A percentile compares a stretch with the other conserved stretches of the same genome.
These are phyloP conservation scores for Colletotrichum viniferum DNA, from an alignment of 2,329 filamentous ascomycete genomes.

Conservation along the genomic window DNA sequence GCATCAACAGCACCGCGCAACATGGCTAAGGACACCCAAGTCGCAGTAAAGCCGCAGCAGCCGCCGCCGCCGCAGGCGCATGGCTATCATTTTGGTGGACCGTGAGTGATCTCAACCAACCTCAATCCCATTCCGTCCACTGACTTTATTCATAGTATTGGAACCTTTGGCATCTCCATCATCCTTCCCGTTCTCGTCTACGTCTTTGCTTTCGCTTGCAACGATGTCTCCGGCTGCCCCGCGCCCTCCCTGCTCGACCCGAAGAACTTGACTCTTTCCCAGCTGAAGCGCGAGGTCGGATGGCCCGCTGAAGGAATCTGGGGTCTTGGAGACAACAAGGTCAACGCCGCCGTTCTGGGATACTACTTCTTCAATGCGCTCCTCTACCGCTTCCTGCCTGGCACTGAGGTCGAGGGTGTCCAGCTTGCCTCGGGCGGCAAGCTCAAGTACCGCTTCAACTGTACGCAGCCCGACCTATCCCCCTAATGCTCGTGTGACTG, in stretches of 20 bases:
- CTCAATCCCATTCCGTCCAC: not conserved
- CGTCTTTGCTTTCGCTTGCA: slow-evolving; percentile 83
- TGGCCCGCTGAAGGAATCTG: slow-evolving; percentile 76
- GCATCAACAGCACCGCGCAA: not conserved
- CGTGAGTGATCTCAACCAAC: slow-evolving; percentile 40
- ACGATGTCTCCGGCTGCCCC: slow-evolving; percentile 90
- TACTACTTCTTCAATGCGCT: slow-evolving; percentile 81
- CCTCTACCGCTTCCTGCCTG: slow-evolving; percentile 79
- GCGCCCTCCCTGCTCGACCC: slow-evolving; percentile 80
- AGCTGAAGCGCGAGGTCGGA: slow-evolving; percentile 79
- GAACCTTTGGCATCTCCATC: slow-evolving; percentile 78
- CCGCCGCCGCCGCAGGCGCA: slow-evolving; percentile 29
- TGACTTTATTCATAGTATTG: slow-evolving; percentile 33
- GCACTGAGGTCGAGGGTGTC: slow-evolving; percentile 71
- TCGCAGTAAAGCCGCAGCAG: slow-evolving; percentile 28
- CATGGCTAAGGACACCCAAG: slow-evolving; percentile 38
- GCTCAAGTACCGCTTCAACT: slow-evolving; percentile 83
- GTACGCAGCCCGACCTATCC: slow-evolving; percentile 43
- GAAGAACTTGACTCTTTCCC: slow-evolving; percentile 70
- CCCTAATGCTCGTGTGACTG: not conserved
- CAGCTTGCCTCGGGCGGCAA: slow-evolving; percentile 72
- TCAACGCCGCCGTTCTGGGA: slow-evolving; percentile 70
- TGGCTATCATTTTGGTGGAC: slow-evolving; percentile 58
- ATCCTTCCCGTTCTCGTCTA: slow-evolving; percentile 82
- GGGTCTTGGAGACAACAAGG: slow-evolving; percentile 73